Evolutionary conservation across 148 eudicot species (phyloP).

Genomic region (Salicornia ramosissima): DNA sequence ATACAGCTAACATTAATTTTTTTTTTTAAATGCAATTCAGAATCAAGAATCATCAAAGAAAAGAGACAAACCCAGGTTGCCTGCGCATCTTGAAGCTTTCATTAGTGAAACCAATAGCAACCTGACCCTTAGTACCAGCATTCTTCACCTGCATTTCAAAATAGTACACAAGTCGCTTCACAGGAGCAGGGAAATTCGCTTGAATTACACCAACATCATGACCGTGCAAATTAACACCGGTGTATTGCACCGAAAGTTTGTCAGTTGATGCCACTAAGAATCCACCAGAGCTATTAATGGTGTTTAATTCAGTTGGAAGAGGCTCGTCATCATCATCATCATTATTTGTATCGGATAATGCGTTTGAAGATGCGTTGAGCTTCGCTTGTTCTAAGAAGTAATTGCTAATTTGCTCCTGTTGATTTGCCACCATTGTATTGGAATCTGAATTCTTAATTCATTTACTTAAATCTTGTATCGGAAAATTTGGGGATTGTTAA

Average conservation of each 20-base stretch:
- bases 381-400: conserved; percentile 55
- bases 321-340: conserved; percentile 31
- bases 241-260: conserved; percentile 65
- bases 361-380: conserved; percentile 32
- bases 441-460: conserved; percentile 10
- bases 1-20: no score
- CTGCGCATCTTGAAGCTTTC: conserved; percentile 69
- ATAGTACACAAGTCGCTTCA: conserved; percentile 53
- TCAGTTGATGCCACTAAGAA: conserved; percentile 69
- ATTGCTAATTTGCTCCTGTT: conserved; percentile 44
- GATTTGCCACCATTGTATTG: conserved; percentile 35
- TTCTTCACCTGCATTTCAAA: conserved; percentile 72
- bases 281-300: conserved; percentile 70
- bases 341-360: conserved; percentile 10
- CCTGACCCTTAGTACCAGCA: conserved; percentile 74
- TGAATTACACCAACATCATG: conserved; percentile 91
- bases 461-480: neutral
- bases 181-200: conserved; percentile 69
- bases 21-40: no score
- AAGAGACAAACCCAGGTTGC: conserved; percentile 67
- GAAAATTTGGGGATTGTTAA: neutral
- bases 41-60: neutral
- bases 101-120: conserved; percentile 74
- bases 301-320: conserved; percentile 66
- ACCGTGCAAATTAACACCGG: conserved; percentile 60